Evolutionary conservation across 208 protist species (phyloP).

Genomic region (Spongospora subterranea): DNA sequence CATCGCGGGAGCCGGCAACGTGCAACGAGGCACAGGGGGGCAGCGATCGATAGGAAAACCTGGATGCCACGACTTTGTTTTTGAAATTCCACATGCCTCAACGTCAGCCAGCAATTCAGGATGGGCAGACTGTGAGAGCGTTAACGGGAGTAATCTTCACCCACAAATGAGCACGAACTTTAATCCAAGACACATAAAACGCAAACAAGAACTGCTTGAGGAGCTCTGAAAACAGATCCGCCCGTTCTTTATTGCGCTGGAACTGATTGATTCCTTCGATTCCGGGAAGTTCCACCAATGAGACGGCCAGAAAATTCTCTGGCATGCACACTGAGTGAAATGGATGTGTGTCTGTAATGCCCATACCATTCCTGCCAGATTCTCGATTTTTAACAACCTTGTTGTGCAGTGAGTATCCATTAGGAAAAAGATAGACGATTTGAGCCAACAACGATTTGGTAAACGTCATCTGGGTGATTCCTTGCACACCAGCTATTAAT

Average conservation of each 20-base stretch:
- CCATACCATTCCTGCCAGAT: slow-evolving; percentile 2
- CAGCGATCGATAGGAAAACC: neutral
- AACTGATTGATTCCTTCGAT: neutral
- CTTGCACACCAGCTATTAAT: neutral
- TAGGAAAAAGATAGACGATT: slow-evolving; percentile 35
- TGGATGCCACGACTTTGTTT: neutral
- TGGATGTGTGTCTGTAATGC: neutral
- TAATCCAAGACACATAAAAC: neutral
- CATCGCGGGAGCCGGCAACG: neutral
- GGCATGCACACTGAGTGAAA: neutral
- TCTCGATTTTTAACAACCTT: neutral
- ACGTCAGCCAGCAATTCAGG: neutral
- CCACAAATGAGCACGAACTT: neutral
- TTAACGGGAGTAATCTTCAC: neutral
- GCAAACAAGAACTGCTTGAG: neutral
- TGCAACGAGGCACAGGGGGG: neutral
- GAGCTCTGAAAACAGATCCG: neutral
- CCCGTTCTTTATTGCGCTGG: neutral
- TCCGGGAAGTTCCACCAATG: neutral
- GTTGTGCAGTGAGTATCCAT: slow-evolving; percentile 8
- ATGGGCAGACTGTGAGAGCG: neutral
- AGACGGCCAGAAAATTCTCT: neutral
- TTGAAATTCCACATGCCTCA: neutral
- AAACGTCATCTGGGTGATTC: neutral
- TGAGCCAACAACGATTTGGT: slow-evolving; percentile 8